A percentile compares a stretch with the other conserved stretches of the same genome.
These are phyloP conservation scores for Diaporthe sp. DNA, from an alignment of 2,329 filamentous ascomycete species.

Conservation along the genomic window DNA sequence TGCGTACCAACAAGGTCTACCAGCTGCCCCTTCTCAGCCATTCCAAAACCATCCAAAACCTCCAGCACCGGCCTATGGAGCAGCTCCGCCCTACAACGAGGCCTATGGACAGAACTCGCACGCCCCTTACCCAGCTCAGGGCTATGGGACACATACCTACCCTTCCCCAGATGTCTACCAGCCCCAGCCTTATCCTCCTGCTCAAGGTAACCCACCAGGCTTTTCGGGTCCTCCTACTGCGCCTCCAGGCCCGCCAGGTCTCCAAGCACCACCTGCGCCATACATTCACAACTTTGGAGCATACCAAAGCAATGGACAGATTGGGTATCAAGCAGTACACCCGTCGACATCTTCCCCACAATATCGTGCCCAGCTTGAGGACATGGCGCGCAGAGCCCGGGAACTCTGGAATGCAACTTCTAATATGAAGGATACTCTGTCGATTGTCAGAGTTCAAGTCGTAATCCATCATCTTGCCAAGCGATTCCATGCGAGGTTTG, in stretches of 20 bases:
- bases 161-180: constrained; percentile 38
- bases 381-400: constrained; percentile 65
- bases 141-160: constrained; percentile 34
- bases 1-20: constrained; percentile 34
- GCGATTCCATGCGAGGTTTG: constrained; percentile 67
- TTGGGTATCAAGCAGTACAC: constrained; percentile 39
- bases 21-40: constrained; percentile 29
- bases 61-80: constrained; percentile 45
- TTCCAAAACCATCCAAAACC: constrained; percentile 39
- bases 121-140: constrained; percentile 39
- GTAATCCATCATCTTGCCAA: constrained; percentile 72
- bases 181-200: constrained; percentile 41
- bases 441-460: constrained; percentile 70
- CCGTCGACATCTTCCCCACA: constrained; percentile 48
- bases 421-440: constrained; percentile 69
- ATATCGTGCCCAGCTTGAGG: constrained; percentile 60
- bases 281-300: constrained; percentile 39
- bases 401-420: constrained; percentile 72
- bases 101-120: constrained; percentile 42
- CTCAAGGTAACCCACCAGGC: constrained; percentile 37
- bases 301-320: constrained; percentile 39
- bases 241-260: constrained; percentile 21
- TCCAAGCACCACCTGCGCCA: constrained; percentile 33
- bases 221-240: constrained; percentile 30
- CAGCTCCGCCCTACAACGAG: constrained; percentile 44